Evolutionary conservation across 306 rosid species (phyloP).

Genomic region (Begonia fuchsioides): DNA sequence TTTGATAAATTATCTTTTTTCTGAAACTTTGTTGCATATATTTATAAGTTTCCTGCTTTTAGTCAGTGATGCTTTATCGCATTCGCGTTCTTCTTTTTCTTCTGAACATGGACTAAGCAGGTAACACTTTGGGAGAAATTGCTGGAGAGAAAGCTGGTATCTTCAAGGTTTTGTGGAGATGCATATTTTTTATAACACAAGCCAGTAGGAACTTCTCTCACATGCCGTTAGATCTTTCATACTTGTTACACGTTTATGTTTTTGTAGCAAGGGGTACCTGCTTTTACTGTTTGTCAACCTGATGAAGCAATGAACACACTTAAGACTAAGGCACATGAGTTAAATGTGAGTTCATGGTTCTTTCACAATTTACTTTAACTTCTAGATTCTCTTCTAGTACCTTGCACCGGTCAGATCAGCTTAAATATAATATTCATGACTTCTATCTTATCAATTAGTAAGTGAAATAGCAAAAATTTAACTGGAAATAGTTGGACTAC

Average conservation of each 20-base stretch:
- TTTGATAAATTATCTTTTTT: neutral
- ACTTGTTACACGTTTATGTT: slow-evolving; percentile 9
- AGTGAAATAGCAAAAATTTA: too few species aligned
- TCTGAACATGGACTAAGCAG: slow-evolving; percentile 25
- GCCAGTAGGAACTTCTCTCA: neutral
- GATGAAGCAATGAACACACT: slow-evolving; percentile 83
- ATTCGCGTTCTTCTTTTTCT: slow-evolving; percentile 10
- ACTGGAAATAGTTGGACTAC: too few species aligned
- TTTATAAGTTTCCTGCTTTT: neutral
- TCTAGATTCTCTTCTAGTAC: neutral
- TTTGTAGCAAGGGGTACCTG: slow-evolving; percentile 51
- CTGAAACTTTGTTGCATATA: slow-evolving; percentile 6
- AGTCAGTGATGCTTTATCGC: neutral
- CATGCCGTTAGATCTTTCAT: neutral
- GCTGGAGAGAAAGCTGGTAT: slow-evolving; percentile 99
- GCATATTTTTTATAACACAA: slow-evolving; percentile 6
- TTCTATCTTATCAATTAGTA: too few species aligned
- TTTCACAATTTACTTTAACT: slow-evolving; percentile 9
- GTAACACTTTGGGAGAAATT: slow-evolving; percentile 73
- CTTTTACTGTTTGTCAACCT: slow-evolving; percentile 79
- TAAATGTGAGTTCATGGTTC: slow-evolving; percentile 42
- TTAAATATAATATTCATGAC: too few species aligned
- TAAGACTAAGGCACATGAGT: slow-evolving; percentile 57
- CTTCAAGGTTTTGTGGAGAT: slow-evolving; percentile 54
- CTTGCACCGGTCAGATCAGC: too few species aligned